Conservation (phyloP, 345 rosid genomes). For the Heritiera littoralis region DNA sequence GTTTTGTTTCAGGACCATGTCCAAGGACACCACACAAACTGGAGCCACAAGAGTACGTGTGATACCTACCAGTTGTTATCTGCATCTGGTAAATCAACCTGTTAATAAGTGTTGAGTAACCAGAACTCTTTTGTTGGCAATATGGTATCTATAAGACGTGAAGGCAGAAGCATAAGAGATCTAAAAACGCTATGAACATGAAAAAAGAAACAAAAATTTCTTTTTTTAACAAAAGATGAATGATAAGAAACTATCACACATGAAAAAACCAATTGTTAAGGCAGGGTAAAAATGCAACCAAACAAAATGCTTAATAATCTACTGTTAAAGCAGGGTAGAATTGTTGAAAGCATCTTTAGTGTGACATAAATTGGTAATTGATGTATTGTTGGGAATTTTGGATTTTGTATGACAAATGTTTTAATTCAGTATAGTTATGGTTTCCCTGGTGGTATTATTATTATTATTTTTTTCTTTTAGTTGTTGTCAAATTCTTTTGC, state of each 20-base stretch:
- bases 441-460: not conserved
- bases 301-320: not conserved
- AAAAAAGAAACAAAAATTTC: not conserved
- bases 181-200: not conserved
- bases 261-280: not conserved
- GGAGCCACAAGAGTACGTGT: constrained; percentile 94
- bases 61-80: constrained; percentile 89
- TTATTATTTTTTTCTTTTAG: too few relatives aligned
- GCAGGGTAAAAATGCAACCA: not conserved
- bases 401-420: not conserved
- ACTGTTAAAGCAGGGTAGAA: not conserved
- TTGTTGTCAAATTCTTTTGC: too few relatives aligned
- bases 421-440: not conserved
- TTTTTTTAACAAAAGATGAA: not conserved
- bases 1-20: constrained; percentile 92
- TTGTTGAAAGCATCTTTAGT: not conserved
- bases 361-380: not conserved
- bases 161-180: not conserved
- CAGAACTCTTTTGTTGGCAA: constrained; percentile 8
- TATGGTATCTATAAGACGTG: constrained; percentile 8
- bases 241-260: not conserved
- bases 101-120: constrained; percentile 25
- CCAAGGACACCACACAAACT: constrained; percentile 91
- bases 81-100: constrained; percentile 70
- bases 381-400: not conserved